Base-by-base conservation (phyloP, 1,284 basidiomycete genomes). In the Ustilago crameri region DNA sequence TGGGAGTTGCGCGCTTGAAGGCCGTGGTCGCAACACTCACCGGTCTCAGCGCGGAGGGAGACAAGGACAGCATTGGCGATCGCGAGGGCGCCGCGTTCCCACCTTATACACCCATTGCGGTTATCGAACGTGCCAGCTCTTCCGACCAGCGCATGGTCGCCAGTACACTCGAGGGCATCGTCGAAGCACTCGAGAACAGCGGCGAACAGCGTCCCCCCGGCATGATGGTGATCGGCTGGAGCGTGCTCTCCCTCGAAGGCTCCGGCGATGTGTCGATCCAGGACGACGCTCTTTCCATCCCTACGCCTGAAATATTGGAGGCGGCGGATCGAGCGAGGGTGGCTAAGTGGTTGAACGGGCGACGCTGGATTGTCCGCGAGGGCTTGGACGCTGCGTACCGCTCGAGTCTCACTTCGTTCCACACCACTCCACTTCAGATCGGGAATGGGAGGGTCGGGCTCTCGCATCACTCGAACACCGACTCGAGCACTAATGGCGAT, bases 221-320 rank as follows among this genome's bases (percentile, higher is more conserved):
- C 2, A 95, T 98, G 91, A 91, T 98, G 79, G 87, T 97, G 23
- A 88, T 98, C 63, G 95, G 95, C 0, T 98, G 95, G 95, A 87
- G 90, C 5, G 86, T 85, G 14, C 75, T 88, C 23, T 85, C 85
- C 23, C 80, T 88, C 32, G 85, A 87, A 40, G 87, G 87, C 0
- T 74, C 84, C 12, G 61, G 66, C 47, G 88, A 88, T 2, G 85
- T 86, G 35, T 84, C 87, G 40, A 84, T 88, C 5, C 80, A 88
- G 38, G 86, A 88, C 61, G 84, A 84, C 51, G 83, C 71, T 7
- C 46, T 67, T 14, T 15, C 49, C 1, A 37, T 50, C 10, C 24
- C 48, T 4, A 32, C 24, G n/a, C 3, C 32, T 3, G 40, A n/a
- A 5, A 47, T 63, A 44, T 35, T 77, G 20, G 57, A 73, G 27